phyloP scores from a whole-genome alignment of 2,329 filamentous ascomycete species.

The Cephalotrichum gorgonifer region DNA sequence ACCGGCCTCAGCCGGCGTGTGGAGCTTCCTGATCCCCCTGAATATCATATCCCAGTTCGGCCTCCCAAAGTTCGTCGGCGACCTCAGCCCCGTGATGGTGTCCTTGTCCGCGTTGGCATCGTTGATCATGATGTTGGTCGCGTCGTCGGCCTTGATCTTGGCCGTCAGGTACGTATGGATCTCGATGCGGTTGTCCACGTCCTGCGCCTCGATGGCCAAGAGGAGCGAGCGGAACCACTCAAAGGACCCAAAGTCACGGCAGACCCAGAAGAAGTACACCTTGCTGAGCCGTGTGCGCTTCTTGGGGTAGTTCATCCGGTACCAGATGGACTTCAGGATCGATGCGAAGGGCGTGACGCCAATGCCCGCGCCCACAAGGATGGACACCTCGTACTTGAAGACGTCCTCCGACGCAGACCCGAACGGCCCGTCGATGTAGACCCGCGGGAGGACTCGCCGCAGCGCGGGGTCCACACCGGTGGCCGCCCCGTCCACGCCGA shows the following conservation, averaged over 20 bases:
- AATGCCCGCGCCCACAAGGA: slow-evolving; percentile 74
- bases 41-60: slow-evolving; percentile 92
- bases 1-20: slow-evolving; percentile 60
- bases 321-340: slow-evolving; percentile 87
- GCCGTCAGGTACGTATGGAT: slow-evolving; percentile 84
- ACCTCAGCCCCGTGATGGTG: slow-evolving; percentile 71
- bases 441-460: slow-evolving; percentile 62
- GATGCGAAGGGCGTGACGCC: slow-evolving; percentile 81
- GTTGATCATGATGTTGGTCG: slow-evolving; percentile 89
- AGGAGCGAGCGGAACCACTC: slow-evolving; percentile 84
- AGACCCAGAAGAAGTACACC: slow-evolving; percentile 91
- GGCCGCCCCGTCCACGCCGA: slow-evolving; percentile 53
- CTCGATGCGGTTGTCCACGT: slow-evolving; percentile 74
- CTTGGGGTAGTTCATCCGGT: slow-evolving; percentile 80
- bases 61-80: slow-evolving; percentile 75
- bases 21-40: slow-evolving; percentile 69
- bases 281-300: slow-evolving; percentile 70
- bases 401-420: slow-evolving; percentile 81
- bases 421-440: slow-evolving; percentile 79
- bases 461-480: slow-evolving; percentile 58
- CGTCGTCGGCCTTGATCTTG: slow-evolving; percentile 77
- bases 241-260: slow-evolving; percentile 77
- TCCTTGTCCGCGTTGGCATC: slow-evolving; percentile 77
- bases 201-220: slow-evolving; percentile 76
- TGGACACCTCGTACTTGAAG: slow-evolving; percentile 75